phyloP scores from a whole-genome alignment of 1,284 basidiomycete species.

The Earliella scabrosa region DNA sequence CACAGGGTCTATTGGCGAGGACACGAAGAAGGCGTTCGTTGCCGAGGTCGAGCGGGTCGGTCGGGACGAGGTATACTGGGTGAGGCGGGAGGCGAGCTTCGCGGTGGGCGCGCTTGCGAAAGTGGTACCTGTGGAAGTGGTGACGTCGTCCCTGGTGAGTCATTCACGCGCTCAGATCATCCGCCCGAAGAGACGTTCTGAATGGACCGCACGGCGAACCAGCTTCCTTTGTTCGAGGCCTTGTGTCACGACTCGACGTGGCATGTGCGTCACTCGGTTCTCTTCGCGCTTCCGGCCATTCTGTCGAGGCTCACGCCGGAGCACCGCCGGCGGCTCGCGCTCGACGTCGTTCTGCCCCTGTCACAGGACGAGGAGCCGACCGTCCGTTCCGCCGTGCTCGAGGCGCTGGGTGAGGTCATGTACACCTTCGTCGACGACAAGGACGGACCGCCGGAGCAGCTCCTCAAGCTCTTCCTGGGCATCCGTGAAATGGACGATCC shows the following conservation, averaged over 20 bases:
- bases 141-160: slow-evolving; percentile 68
- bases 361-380: slow-evolving; percentile 69
- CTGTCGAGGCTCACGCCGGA: slow-evolving; percentile 64
- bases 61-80: slow-evolving; percentile 82
- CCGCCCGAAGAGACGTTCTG: not conserved
- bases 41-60: slow-evolving; percentile 82
- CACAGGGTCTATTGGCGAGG: slow-evolving; percentile 63
- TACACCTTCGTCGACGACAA: slow-evolving; percentile 79
- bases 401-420: slow-evolving; percentile 91
- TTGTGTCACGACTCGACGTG: slow-evolving; percentile 76
- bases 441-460: slow-evolving; percentile 77
- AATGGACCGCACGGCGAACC: not conserved
- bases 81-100: slow-evolving; percentile 89
- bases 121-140: slow-evolving; percentile 75
- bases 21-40: slow-evolving; percentile 73
- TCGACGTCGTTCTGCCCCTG: slow-evolving; percentile 66
- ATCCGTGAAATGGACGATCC: slow-evolving; percentile 29
- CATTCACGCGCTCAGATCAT: not conserved
- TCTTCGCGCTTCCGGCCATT: slow-evolving; percentile 86
- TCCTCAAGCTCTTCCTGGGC: slow-evolving; percentile 69
- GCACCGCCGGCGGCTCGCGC: slow-evolving; percentile 63
- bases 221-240: slow-evolving; percentile 82
- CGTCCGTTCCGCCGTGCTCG: slow-evolving; percentile 85
- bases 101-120: slow-evolving; percentile 90
- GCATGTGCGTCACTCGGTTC: slow-evolving; percentile 89